Percentiles rank a stretch among this genome's conserved stretches.
phyloP scores from a whole-genome alignment of 805 yeast species.

The Metschnikowia continentalis region DNA sequence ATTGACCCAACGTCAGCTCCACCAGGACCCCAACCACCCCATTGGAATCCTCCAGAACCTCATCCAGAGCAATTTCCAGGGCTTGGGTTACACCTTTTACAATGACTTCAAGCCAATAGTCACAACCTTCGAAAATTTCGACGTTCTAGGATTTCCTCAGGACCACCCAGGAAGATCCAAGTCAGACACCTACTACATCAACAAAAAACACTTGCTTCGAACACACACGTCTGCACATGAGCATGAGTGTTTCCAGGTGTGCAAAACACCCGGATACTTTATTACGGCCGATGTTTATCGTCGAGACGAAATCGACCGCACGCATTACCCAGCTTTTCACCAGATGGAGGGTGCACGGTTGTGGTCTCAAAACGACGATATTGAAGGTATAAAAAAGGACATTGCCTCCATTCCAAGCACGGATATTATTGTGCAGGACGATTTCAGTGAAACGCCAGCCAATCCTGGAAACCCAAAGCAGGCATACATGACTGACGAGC shows the following conservation, averaged over 20 bases:
- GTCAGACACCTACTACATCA: conserved; percentile 89
- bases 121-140: conserved; percentile 79
- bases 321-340: conserved; percentile 96
- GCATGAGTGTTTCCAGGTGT: conserved; percentile 67
- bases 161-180: conserved; percentile 93
- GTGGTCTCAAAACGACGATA: conserved; percentile 62
- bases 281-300: conserved; percentile 95
- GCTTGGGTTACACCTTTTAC: conserved; percentile 71
- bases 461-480: conserved; percentile 76
- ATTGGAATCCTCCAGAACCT: conserved; percentile 77
- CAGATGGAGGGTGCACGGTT: conserved; percentile 95
- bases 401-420: conserved; percentile 62
- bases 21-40: conserved; percentile 75
- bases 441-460: conserved; percentile 43
- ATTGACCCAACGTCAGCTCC: conserved; percentile 69
- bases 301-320: conserved; percentile 89
- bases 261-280: conserved; percentile 78
- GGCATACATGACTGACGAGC: conserved; percentile 62
- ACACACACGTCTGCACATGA: conserved; percentile 99
- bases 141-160: conserved; percentile 81
- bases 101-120: conserved; percentile 83
- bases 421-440: conserved; percentile 74
- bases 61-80: conserved; percentile 63
- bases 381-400: conserved; percentile 41
- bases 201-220: conserved; percentile 65